Conservation (phyloP, 2,329 filamentous ascomycete species). For the Aspergillus sergii region DNA sequence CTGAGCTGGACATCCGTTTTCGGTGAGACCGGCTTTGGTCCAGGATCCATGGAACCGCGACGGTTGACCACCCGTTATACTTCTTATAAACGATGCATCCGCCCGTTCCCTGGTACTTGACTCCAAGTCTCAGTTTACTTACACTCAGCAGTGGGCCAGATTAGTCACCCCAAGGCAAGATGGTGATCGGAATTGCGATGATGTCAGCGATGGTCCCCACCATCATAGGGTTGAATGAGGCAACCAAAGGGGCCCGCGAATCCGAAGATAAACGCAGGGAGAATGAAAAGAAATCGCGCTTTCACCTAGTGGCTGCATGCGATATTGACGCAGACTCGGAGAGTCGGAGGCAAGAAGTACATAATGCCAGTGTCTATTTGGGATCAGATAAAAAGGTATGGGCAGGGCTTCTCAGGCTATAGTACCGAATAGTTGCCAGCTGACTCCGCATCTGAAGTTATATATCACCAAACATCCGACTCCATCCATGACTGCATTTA, state of each 20-base stretch:
- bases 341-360: slow-evolving; percentile 3
- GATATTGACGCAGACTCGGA: background rate
- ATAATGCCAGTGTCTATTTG: slow-evolving; percentile 13
- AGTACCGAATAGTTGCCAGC: background rate
- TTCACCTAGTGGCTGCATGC: slow-evolving; percentile 5
- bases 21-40: no score
- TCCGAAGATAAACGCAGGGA: slow-evolving; percentile 8
- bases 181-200: slow-evolving; percentile 14
- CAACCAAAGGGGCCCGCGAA: slow-evolving; percentile 8
- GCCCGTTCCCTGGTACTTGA: background rate
- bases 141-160: background rate
- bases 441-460: background rate
- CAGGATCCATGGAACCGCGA: no score
- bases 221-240: slow-evolving; percentile 13
- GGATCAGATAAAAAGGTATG: slow-evolving; percentile 11
- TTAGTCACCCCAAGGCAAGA: background rate
- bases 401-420: background rate
- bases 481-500: slow-evolving; percentile 5
- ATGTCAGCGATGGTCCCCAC: slow-evolving; percentile 17
- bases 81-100: background rate
- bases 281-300: slow-evolving; percentile 5
- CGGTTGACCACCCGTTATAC: background rate
- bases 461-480: slow-evolving; percentile 9
- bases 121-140: background rate
- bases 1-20: no score